Conservation (phyloP, 2,329 filamentous ascomycete genomes). For the Pseudohalonectria lignicola region DNA sequence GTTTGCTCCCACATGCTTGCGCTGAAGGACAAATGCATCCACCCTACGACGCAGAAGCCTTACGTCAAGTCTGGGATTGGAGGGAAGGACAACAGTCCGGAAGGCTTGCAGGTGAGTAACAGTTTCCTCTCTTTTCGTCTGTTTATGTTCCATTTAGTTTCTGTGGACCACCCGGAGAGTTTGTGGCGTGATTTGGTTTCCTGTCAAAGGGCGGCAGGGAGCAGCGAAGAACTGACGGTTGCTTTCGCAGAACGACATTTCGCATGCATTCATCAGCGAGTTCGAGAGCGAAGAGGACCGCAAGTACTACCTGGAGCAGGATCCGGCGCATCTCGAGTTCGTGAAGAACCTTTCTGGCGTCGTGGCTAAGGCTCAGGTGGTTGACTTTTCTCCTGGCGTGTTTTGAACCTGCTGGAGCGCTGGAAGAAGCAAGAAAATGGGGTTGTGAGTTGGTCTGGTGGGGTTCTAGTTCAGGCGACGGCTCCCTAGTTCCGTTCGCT, state of each 20-base stretch:
- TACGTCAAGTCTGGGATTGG: conserved; percentile 50
- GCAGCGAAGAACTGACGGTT: no score
- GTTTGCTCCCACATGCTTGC: conserved; percentile 25
- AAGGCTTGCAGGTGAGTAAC: conserved; percentile 43
- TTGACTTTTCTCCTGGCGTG: conserved; percentile 47
- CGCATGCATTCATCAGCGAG: conserved; percentile 59
- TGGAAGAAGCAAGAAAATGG: no score
- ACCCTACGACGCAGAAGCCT: conserved; percentile 43
- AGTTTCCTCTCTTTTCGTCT: background rate
- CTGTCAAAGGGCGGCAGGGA: no score
- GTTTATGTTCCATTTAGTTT: background rate
- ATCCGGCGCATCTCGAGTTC: conserved; percentile 53
- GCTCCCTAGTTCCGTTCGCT: no score
- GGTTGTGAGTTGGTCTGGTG: no score
- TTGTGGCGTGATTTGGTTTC: no score
- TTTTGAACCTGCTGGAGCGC: conserved; percentile 12
- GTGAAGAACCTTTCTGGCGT: conserved; percentile 34
- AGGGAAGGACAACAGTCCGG: conserved; percentile 50
- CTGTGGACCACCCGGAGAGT: no score
- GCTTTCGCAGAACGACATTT: conserved; percentile 53
- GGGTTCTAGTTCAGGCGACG: no score
- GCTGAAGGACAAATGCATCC: conserved; percentile 48
- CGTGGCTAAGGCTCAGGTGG: conserved; percentile 41
- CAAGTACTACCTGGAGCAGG: conserved; percentile 55
- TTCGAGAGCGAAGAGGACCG: conserved; percentile 54